phyloP scores from a whole-genome alignment of 805 yeast genomes.

The Starmerella sp. region DNA sequence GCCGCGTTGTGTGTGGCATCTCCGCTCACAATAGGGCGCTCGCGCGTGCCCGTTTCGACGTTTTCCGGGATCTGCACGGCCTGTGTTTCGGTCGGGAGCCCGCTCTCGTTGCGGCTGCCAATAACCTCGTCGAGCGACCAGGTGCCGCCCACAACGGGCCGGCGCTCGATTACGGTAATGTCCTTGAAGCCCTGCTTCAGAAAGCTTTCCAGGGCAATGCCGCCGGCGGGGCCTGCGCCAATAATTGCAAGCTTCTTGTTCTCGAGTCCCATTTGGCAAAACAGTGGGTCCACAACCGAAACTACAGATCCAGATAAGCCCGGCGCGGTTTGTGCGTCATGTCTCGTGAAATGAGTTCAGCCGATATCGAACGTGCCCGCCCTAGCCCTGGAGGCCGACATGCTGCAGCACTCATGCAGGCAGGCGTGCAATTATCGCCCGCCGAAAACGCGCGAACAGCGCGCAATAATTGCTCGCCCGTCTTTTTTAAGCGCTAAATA shows the following conservation, averaged over 20 bases:
- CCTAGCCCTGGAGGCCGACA: no score
- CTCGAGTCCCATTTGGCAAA: neutral
- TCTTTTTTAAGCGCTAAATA: no score
- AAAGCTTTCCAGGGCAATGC: slow-evolving; percentile 14
- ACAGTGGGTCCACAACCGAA: no score
- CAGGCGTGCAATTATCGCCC: no score
- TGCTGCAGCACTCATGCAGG: no score
- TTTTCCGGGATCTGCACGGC: neutral
- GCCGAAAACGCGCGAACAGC: no score
- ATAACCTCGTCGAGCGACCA: slow-evolving; percentile 18
- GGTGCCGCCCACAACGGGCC: slow-evolving; percentile 14
- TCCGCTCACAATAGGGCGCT: neutral
- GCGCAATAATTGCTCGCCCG: no score
- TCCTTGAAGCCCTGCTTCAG: slow-evolving; percentile 12
- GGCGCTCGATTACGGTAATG: slow-evolving; percentile 15
- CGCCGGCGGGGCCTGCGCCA: slow-evolving; percentile 21
- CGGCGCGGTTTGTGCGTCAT: neutral
- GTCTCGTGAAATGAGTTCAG: slow-evolving; percentile 1
- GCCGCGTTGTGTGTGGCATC: neutral
- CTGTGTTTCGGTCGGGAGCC: slow-evolving; percentile 3
- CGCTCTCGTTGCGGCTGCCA: slow-evolving; percentile 1
- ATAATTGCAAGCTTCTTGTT: slow-evolving; percentile 11
- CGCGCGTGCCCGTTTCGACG: slow-evolving; percentile 1
- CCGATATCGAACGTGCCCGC: neutral
- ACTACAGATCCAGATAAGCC: no score